A percentile compares a stretch with the other conserved stretches of the same genome.
These are phyloP conservation scores for Coemansia biformis DNA, from an alignment of 192 early-diverging fungal genomes.

Conservation along the genomic window DNA sequence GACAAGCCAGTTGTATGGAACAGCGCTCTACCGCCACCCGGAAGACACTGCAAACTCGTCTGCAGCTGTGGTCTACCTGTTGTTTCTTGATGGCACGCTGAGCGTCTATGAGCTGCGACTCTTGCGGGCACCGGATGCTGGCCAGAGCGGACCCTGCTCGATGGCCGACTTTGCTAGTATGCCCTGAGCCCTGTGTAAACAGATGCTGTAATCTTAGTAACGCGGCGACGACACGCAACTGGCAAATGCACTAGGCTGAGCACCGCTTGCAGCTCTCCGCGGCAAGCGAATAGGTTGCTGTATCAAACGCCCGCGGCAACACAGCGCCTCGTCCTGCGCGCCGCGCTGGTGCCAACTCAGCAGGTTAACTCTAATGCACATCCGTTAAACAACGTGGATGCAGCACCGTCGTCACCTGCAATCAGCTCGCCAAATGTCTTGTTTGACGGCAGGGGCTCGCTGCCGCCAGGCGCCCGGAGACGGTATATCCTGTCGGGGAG, in stretches of 20 bases:
- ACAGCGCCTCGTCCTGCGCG: too few species aligned
- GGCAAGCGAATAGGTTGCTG: too few species aligned
- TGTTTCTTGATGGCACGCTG: conserved; percentile 23
- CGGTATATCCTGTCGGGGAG: conserved; percentile 17
- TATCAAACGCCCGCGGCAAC: too few species aligned
- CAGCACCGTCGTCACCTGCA: background rate
- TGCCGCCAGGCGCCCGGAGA: conserved; percentile 6
- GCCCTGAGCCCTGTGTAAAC: too few species aligned
- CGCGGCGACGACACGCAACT: too few species aligned
- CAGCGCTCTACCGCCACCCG: conserved; percentile 22
- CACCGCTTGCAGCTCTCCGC: too few species aligned
- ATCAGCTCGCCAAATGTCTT: conserved; percentile 15
- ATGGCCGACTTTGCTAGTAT: too few species aligned
- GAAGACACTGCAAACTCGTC: conserved; percentile 4
- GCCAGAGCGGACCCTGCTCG: too few species aligned
- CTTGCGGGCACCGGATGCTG: too few species aligned
- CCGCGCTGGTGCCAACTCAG: background rate
- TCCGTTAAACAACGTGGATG: conserved; percentile 20
- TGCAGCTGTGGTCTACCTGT: conserved; percentile 12
- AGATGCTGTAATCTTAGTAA: too few species aligned
- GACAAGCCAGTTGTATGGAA: conserved; percentile 27
- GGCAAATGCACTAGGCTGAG: too few species aligned
- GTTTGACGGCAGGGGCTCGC: conserved; percentile 18
- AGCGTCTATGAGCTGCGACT: conserved; percentile 22
- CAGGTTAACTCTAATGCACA: conserved; percentile 23